Evolutionary conservation across 768 basidiomycete species (phyloP).

Genomic region (Lactarius hatsudake): DNA sequence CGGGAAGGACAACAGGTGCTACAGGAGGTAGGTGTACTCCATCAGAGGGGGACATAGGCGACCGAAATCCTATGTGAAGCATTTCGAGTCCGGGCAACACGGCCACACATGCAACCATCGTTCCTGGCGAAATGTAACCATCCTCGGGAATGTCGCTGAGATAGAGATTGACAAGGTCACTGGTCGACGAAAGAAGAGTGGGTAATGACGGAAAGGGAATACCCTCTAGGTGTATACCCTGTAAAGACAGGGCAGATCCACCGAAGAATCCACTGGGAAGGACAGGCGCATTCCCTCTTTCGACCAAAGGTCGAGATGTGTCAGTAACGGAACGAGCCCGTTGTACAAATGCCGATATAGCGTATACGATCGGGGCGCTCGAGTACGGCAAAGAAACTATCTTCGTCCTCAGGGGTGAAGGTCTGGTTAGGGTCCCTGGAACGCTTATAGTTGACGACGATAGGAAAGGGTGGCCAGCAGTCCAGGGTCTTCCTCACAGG

Average conservation of each 20-base stretch:
- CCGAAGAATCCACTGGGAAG: constrained; percentile 3
- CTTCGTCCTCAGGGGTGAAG: background rate
- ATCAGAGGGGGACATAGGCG: background rate
- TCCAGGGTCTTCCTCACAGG: background rate
- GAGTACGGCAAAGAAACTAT: background rate
- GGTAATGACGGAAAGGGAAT: background rate
- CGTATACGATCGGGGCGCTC: background rate
- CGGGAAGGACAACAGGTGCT: background rate
- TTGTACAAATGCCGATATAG: background rate
- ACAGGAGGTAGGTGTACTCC: background rate
- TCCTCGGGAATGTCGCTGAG: background rate
- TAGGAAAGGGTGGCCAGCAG: constrained; percentile 7
- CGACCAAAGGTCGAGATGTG: background rate
- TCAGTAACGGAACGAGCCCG: background rate
- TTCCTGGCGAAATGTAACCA: background rate
- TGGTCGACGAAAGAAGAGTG: constrained; percentile 2
- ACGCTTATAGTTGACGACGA: background rate
- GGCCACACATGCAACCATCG: background rate
- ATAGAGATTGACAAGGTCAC: background rate
- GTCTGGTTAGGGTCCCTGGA: too few species aligned
- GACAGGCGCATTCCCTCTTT: background rate
- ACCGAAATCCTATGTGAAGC: background rate
- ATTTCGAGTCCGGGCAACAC: background rate
- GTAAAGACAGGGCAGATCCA: background rate
- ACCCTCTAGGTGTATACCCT: background rate